Evolutionary conservation across 495 filamentous ascomycete genomes (phyloP).

Genomic region (Thozetella sp.): DNA sequence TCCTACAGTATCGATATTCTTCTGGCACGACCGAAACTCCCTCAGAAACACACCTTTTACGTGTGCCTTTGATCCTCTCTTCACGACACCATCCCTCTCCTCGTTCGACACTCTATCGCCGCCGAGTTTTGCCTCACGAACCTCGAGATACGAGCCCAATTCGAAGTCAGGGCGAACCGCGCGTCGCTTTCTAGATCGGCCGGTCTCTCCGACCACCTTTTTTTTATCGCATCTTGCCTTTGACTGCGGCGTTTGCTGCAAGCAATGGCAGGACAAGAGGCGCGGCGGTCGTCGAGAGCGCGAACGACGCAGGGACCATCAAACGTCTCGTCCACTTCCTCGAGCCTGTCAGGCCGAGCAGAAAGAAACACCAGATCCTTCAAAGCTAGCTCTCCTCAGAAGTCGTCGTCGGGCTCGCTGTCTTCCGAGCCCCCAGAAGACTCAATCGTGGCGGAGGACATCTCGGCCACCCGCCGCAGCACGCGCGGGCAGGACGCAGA

Average conservation of each 20-base stretch:
- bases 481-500: slow-evolving; percentile 69
- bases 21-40: not conserved
- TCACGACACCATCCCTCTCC: too few relatives aligned
- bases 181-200: too few relatives aligned
- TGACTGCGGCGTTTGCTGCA: slow-evolving; percentile 23
- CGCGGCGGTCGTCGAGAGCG: slow-evolving; percentile 90
- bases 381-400: slow-evolving; percentile 71
- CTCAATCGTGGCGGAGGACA: slow-evolving; percentile 59
- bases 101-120: too few relatives aligned
- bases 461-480: slow-evolving; percentile 55
- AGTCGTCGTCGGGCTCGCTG: slow-evolving; percentile 69
- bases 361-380: slow-evolving; percentile 73
- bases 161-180: too few relatives aligned
- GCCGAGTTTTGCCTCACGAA: too few relatives aligned
- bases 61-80: too few relatives aligned
- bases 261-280: slow-evolving; percentile 62
- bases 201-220: too few relatives aligned
- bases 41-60: too few relatives aligned
- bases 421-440: slow-evolving; percentile 84
- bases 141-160: too few relatives aligned
- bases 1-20: not conserved
- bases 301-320: slow-evolving; percentile 78
- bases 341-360: slow-evolving; percentile 57
- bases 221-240: slow-evolving; percentile 12
- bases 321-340: slow-evolving; percentile 80